Percentiles rank a stretch among this genome's conserved stretches.
Conservation (phyloP, 2,329 filamentous ascomycete species). For the Aspergillus tubingensis region DNA sequence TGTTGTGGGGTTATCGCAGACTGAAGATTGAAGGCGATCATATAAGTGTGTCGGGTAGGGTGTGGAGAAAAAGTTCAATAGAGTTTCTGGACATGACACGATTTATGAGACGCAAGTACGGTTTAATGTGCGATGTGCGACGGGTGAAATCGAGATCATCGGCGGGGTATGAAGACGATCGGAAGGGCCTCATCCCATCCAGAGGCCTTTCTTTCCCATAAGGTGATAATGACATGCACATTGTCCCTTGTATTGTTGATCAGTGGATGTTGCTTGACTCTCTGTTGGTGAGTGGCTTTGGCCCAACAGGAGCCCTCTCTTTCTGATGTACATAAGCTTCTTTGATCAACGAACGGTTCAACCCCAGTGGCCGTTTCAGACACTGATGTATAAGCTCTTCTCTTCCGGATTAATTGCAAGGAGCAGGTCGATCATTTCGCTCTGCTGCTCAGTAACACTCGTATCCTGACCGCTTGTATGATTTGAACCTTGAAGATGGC, state of each 20-base stretch:
- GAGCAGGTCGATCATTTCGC: not conserved
- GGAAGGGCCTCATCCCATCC: not conserved
- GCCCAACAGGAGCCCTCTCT: slow-evolving; percentile 24
- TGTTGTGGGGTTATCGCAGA: not conserved
- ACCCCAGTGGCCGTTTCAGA: slow-evolving; percentile 29
- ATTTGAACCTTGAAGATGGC: not conserved
- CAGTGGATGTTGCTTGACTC: slow-evolving; percentile 13
- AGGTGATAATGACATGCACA: slow-evolving; percentile 4
- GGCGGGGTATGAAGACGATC: slow-evolving; percentile 12
- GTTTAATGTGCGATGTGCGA: slow-evolving; percentile 28
- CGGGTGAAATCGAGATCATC: slow-evolving; percentile 20
- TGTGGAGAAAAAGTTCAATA: slow-evolving; percentile 26
- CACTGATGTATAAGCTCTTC: slow-evolving; percentile 5
- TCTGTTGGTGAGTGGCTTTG: slow-evolving; percentile 16
- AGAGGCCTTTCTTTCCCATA: not conserved
- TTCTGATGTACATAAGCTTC: slow-evolving; percentile 41
- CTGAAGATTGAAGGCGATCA: slow-evolving; percentile 7
- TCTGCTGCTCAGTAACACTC: not conserved
- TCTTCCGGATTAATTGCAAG: not conserved
- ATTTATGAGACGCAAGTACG: slow-evolving; percentile 30
- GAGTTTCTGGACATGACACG: slow-evolving; percentile 28
- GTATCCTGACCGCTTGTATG: not conserved
- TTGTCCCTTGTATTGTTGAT: slow-evolving; percentile 17
- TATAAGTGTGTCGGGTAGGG: slow-evolving; percentile 8
- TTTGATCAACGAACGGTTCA: slow-evolving; percentile 22